phyloP scores from a whole-genome alignment of 2,329 filamentous ascomycete species.

The Penicillium capsulatum region DNA sequence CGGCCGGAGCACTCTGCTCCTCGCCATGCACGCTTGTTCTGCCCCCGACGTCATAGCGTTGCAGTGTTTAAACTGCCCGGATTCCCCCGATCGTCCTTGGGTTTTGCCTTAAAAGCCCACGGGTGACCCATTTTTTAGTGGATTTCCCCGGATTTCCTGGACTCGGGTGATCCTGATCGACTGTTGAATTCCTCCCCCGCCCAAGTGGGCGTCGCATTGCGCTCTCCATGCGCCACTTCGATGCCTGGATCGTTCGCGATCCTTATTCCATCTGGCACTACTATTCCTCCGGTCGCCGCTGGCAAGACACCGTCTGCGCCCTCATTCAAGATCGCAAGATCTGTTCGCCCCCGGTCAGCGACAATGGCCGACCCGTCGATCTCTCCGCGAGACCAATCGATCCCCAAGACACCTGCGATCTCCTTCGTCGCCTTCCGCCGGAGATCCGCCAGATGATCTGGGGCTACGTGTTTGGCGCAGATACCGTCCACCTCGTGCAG shows the following conservation, averaged over 20 bases:
- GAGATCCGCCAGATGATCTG: conserved; percentile 41
- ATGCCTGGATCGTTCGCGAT: conserved; percentile 38
- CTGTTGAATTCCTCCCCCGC: not conserved
- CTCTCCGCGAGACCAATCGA: conserved; percentile 14
- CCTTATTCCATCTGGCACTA: conserved; percentile 41
- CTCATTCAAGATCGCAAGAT: conserved; percentile 37
- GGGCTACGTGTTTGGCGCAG: conserved; percentile 33
- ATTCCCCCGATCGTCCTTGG: conserved; percentile 8
- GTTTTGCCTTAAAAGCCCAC: conserved; percentile 5
- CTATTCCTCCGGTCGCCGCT: conserved; percentile 34
- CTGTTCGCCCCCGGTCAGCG: conserved; percentile 21
- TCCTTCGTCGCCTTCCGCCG: conserved; percentile 30
- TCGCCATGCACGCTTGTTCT: conserved; percentile 3
- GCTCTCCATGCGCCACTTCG: conserved; percentile 35
- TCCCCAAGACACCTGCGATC: conserved; percentile 18
- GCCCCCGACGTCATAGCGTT: conserved; percentile 28
- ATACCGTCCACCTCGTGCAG: conserved; percentile 36
- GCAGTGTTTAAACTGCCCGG: conserved; percentile 13
- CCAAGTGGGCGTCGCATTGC: not conserved
- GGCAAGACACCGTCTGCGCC: conserved; percentile 34
- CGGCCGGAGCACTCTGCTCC: conserved; percentile 21
- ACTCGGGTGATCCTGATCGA: conserved; percentile 1
- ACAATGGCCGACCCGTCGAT: conserved; percentile 11
- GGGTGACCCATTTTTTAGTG: conserved; percentile 7
- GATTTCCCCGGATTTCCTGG: conserved; percentile 10